Evolutionary conservation across 345 rosid genomes (phyloP), one percentile per base, ranked within the genome.

Genomic region (Citrus trifoliata): DNA sequence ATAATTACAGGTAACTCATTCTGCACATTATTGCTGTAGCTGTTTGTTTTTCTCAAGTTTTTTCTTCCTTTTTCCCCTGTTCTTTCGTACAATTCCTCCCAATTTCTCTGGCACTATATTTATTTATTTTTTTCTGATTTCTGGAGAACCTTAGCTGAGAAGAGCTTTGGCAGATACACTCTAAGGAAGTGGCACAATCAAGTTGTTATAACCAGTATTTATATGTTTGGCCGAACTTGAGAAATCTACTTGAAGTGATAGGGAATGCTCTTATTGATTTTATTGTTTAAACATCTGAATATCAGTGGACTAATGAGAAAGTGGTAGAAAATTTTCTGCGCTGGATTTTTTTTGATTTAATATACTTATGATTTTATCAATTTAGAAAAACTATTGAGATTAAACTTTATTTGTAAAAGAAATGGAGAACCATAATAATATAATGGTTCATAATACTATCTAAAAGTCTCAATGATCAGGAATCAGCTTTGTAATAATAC

Each of bases 1-100:
- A 73, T 81, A 83, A 70, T 62, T 76, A n/a, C 90, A 90, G 97
- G 99, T 92, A 88, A 35, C 59, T 35, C 55, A 66, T n/a, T 80
- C 73, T 65, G 69, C 21, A 30, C 25, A 19, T 38, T 78, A 30
- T 79, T 71, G 7, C 37, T 79, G 70, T 24, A 71, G 4, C 60
- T 48, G 10, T 38, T 4, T 12, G 33, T 33, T 40, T 28, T 53
- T 63, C 30, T 38, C 8, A 30, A 63, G 67, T 18, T 18, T 73
- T 59, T 37, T 16, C 53, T 10, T 59, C 58, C 22, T 48, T 48
- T 35, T 35, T 18, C 22, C 7, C 58, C 7, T 18, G 21, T 33
- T 59, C 66, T 10, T 35, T 19, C 27, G 16, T 22, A 2, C 59
- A 24, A 46, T 60, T 24, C 10, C 18, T 48, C 74, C 5, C 74